Conservation (phyloP, 139 green algal species). For the Coelastrella sp. region DNA sequence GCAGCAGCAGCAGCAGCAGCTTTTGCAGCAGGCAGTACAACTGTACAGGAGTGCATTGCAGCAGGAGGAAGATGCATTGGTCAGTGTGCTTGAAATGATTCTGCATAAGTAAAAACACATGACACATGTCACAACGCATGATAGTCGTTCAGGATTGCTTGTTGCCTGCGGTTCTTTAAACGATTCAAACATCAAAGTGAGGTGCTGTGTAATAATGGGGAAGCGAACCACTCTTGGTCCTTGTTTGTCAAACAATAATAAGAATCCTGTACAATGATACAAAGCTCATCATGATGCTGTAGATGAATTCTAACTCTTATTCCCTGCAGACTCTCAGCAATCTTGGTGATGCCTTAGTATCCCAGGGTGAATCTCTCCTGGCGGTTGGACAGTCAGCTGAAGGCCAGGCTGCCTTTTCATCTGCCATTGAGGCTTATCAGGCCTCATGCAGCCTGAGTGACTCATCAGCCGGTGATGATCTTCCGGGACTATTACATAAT, state of each 20-base stretch:
- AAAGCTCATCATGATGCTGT: neutral
- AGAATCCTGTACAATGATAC: neutral
- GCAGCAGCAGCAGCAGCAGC: neutral
- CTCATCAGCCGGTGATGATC: conserved; percentile 63
- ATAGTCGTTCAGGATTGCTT: too few species aligned
- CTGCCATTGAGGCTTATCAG: conserved; percentile 48
- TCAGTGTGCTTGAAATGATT: too few species aligned
- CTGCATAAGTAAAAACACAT: too few species aligned
- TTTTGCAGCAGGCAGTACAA: conserved; percentile 52
- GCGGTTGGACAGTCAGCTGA: neutral
- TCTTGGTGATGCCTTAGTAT: conserved; percentile 70
- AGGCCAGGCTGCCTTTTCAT: conserved; percentile 12
- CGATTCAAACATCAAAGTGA: too few species aligned
- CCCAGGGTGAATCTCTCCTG: conserved; percentile 49
- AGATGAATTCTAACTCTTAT: neutral
- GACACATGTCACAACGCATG: too few species aligned
- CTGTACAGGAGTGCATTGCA: conserved; percentile 62
- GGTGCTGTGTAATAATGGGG: too few species aligned
- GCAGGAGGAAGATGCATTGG: conserved; percentile 72
- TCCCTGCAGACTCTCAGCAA: conserved; percentile 64
- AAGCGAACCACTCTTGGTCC: too few species aligned
- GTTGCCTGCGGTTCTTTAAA: too few species aligned
- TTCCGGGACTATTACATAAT: conserved; percentile 82
- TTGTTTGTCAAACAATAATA: too few species aligned
- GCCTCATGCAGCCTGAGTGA: conserved; percentile 47